Evolutionary conservation across 345 rosid species (phyloP).

Genomic region (Arabidopsis suecica): DNA sequence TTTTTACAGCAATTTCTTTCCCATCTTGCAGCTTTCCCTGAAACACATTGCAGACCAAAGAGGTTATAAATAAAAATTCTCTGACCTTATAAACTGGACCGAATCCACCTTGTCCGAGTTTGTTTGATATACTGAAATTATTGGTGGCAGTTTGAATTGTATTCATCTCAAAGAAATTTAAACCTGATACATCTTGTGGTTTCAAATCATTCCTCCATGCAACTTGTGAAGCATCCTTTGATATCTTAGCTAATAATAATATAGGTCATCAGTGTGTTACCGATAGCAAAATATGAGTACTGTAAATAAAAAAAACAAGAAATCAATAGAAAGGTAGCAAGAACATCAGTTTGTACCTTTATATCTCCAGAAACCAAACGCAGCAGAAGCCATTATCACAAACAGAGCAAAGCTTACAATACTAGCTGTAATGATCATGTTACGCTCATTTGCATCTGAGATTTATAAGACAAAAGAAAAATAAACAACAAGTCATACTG

Average conservation of each 20-base stretch:
- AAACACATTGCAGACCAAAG: neutral
- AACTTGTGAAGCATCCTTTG: slow-evolving; percentile 9
- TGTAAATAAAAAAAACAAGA: neutral
- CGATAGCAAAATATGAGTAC: neutral
- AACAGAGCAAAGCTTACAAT: slow-evolving; percentile 23
- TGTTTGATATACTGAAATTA: slow-evolving; percentile 31
- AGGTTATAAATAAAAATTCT: neutral
- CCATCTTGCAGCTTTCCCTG: slow-evolving; percentile 53
- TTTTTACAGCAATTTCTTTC: slow-evolving; percentile 57
- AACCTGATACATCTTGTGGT: slow-evolving; percentile 22
- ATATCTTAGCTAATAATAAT: neutral
- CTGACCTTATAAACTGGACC: slow-evolving; percentile 47
- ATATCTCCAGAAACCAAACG: slow-evolving; percentile 24
- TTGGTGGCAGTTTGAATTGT: slow-evolving; percentile 31
- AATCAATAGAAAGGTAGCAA: neutral
- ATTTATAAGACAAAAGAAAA: neutral
- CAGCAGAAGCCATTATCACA: slow-evolving; percentile 13
- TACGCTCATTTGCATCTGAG: slow-evolving; percentile 20
- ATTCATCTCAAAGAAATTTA: slow-evolving; percentile 20
- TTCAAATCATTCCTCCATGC: slow-evolving; percentile 25
- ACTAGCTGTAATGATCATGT: slow-evolving; percentile 3
- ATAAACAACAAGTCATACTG: neutral
- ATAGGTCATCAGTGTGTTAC: neutral
- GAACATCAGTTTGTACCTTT: slow-evolving; percentile 5
- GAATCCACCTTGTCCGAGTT: slow-evolving; percentile 47